phyloP scores from a whole-genome alignment of 2,329 filamentous ascomycete species.

The Trichothecium roseum region DNA sequence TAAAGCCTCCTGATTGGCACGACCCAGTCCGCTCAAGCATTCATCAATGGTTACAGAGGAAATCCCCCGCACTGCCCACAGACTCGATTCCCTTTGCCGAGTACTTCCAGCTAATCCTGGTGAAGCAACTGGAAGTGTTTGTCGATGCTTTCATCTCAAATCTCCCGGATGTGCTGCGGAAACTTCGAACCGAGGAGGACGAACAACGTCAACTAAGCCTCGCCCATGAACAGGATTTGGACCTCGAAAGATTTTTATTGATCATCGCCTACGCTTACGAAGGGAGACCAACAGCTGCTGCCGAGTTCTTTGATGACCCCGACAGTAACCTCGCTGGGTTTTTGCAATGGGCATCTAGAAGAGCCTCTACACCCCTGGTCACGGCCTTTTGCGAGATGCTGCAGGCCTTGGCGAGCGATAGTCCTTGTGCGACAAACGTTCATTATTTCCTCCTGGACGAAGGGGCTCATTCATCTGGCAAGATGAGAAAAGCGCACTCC shows the following conservation, averaged over 20 bases:
- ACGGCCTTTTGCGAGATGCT: slow-evolving; percentile 97
- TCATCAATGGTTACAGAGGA: slow-evolving; percentile 71
- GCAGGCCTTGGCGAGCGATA: slow-evolving; percentile 73
- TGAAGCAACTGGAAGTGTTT: slow-evolving; percentile 77
- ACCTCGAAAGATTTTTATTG: slow-evolving; percentile 83
- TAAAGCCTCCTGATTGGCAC: slow-evolving; percentile 73
- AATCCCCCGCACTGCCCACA: slow-evolving; percentile 57
- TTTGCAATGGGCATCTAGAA: slow-evolving; percentile 89
- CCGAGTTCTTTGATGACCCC: slow-evolving; percentile 83
- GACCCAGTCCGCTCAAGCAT: slow-evolving; percentile 78
- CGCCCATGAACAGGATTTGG: slow-evolving; percentile 54
- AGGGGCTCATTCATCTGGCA: slow-evolving; percentile 59
- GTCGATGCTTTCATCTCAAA: slow-evolving; percentile 91
- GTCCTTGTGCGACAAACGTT: slow-evolving; percentile 71
- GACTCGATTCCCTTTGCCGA: slow-evolving; percentile 61
- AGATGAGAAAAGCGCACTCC: slow-evolving; percentile 72
- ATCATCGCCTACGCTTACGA: slow-evolving; percentile 91
- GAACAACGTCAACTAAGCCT: slow-evolving; percentile 65
- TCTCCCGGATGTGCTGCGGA: slow-evolving; percentile 83
- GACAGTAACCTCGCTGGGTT: slow-evolving; percentile 93
- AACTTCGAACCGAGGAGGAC: slow-evolving; percentile 79
- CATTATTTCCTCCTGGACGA: slow-evolving; percentile 89
- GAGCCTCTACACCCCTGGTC: slow-evolving; percentile 90
- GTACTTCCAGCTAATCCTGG: slow-evolving; percentile 62
- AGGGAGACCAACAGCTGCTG: slow-evolving; percentile 69